Conservation (phyloP, 2,329 filamentous ascomycete genomes). For the Sclerotinia nivalis region DNA sequence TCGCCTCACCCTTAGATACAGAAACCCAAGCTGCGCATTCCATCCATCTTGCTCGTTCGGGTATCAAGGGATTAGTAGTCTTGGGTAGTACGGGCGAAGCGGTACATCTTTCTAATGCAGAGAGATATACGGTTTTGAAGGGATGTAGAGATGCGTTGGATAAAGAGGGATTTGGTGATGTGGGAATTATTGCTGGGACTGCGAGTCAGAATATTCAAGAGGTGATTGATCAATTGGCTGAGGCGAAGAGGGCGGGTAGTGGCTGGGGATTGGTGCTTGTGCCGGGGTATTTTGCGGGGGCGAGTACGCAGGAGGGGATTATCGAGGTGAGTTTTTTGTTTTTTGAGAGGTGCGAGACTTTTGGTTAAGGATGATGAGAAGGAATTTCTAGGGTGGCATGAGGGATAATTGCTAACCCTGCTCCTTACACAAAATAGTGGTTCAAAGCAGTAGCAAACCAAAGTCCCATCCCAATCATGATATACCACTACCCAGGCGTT, state of each 20-base stretch:
- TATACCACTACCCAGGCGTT: slow-evolving; percentile 60
- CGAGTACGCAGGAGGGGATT: slow-evolving; percentile 59
- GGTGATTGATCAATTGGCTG: slow-evolving; percentile 51
- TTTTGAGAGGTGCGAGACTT: slow-evolving; percentile 38
- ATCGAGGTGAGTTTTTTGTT: slow-evolving; percentile 46
- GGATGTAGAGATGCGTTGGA: slow-evolving; percentile 56
- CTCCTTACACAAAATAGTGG: neutral
- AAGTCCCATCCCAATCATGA: slow-evolving; percentile 23
- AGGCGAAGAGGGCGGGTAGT: slow-evolving; percentile 56
- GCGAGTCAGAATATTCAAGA: slow-evolving; percentile 58
- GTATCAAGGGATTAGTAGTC: slow-evolving; percentile 61
- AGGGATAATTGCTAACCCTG: slow-evolving; percentile 39
- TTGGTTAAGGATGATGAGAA: too few species aligned
- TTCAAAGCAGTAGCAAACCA: slow-evolving; percentile 20
- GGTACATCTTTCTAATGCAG: slow-evolving; percentile 57
- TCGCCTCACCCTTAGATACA: slow-evolving; percentile 47
- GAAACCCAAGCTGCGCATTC: slow-evolving; percentile 56
- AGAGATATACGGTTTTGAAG: slow-evolving; percentile 56
- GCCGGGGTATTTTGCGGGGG: slow-evolving; percentile 64
- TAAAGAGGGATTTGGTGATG: slow-evolving; percentile 56
- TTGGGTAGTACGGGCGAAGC: slow-evolving; percentile 65
- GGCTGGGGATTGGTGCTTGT: slow-evolving; percentile 64
- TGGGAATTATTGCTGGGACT: slow-evolving; percentile 61
- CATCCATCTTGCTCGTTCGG: slow-evolving; percentile 58
- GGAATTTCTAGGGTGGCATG: too few species aligned